Evolutionary conservation across 345 rosid genomes (phyloP).

Genomic region (Eucalyptus coolabah): DNA sequence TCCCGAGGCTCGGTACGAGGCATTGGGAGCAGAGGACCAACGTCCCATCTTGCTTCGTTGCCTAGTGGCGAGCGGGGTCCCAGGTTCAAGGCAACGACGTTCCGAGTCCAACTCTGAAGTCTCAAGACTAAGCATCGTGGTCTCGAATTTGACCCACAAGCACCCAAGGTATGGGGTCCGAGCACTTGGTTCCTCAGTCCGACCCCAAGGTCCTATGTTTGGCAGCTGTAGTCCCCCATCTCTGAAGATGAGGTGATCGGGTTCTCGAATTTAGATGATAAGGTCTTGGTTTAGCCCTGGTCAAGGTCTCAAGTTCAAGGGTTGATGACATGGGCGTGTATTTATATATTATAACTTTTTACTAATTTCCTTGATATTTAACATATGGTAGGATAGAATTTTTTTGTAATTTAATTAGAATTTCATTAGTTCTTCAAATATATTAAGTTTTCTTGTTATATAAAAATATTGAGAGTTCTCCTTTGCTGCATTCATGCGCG

Average conservation of each 20-base stretch:
- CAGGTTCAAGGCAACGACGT: fast-evolving
- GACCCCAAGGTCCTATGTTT: not conserved
- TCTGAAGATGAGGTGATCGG: not conserved
- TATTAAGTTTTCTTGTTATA: not conserved
- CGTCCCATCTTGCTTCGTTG: not conserved
- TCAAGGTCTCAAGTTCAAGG: not conserved
- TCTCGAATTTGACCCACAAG: not conserved
- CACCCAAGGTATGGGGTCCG: not conserved
- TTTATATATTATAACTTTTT: too few relatives aligned
- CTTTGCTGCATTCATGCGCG: not conserved
- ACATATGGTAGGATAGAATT: not conserved
- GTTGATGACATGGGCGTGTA: not conserved
- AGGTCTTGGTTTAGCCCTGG: not conserved
- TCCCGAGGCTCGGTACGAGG: not conserved
- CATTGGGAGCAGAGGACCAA: not conserved
- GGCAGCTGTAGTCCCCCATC: not conserved
- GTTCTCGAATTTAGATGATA: not conserved
- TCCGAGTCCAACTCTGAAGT: not conserved
- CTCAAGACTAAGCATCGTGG: not conserved
- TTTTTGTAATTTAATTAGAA: not conserved
- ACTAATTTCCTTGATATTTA: not conserved
- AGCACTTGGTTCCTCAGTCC: not conserved
- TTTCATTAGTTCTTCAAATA: not conserved
- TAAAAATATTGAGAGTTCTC: not conserved
- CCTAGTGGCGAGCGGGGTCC: not conserved